phyloP scores from a whole-genome alignment of 202 grass and related monocot genomes.

The Setaria italica region DNA sequence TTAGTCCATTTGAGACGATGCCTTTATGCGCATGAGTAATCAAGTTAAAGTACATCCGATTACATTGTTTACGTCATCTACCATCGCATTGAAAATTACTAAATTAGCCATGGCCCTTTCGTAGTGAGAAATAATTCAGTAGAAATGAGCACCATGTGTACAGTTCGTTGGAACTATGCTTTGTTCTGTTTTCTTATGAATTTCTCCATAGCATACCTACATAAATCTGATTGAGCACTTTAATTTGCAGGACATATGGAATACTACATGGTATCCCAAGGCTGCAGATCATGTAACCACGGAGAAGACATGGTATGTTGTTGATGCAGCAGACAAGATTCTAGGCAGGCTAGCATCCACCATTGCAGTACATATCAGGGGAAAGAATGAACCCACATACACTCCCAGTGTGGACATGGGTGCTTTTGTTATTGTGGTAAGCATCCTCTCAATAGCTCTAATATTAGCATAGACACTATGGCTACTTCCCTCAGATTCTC shows the following conservation, averaged over 20 bases:
- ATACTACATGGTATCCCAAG: constrained; percentile 98
- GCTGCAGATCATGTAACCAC: constrained; percentile 88
- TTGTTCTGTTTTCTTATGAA: constrained; percentile 21
- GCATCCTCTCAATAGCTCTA: constrained; percentile 22
- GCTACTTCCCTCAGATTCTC: background rate
- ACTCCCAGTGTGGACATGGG: constrained; percentile 99
- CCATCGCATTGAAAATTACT: constrained; percentile 1
- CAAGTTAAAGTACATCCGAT: background rate
- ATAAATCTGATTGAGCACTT: constrained; percentile 22
- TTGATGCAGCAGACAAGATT: constrained; percentile 93
- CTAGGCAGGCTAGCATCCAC: constrained; percentile 91
- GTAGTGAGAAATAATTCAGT: background rate
- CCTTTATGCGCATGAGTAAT: background rate
- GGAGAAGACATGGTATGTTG: constrained; percentile 97
- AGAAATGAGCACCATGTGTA: constrained; percentile 15
- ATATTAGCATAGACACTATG: background rate
- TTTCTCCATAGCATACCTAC: background rate
- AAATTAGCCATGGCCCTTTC: background rate
- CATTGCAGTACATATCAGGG: constrained; percentile 96
- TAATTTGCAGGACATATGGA: constrained; percentile 90
- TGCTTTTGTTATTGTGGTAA: constrained; percentile 98
- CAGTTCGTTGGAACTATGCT: background rate
- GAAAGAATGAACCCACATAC: constrained; percentile 94
- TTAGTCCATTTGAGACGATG: background rate
- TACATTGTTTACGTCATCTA: background rate